A percentile compares a stretch with the other conserved stretches of the same genome.
Evolutionary conservation across 2,329 filamentous ascomycete species (phyloP).

Genomic region (Scedosporium dehoogii): DNA sequence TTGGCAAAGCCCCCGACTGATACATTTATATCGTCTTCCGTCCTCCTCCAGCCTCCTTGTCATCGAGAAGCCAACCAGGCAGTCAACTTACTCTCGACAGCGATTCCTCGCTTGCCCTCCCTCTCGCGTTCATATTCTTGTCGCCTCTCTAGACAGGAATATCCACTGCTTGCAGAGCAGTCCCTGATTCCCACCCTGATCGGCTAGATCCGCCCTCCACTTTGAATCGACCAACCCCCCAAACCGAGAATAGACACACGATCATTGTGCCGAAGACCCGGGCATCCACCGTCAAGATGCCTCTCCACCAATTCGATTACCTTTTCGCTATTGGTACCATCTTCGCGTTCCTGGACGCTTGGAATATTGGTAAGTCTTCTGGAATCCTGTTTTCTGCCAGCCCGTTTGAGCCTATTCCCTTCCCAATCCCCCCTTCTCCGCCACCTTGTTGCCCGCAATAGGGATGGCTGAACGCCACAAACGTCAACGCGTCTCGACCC

Average conservation of each 20-base stretch:
- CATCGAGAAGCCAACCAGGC: not conserved
- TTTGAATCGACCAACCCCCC: not conserved
- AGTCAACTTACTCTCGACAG: not conserved
- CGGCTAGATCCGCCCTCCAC: not conserved
- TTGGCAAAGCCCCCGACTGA: not conserved
- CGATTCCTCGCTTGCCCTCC: not conserved
- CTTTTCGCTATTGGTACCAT: constrained; percentile 54
- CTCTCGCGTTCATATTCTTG: not conserved
- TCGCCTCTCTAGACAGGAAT: not conserved
- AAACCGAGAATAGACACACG: not conserved
- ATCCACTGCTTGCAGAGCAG: not conserved
- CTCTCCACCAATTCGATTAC: constrained; percentile 48
- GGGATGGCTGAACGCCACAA: not conserved
- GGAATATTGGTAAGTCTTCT: constrained; percentile 46
- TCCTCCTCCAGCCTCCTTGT: not conserved
- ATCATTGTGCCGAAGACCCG: not conserved
- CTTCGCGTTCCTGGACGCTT: constrained; percentile 57
- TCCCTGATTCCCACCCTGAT: not conserved
- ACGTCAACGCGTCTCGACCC: not conserved
- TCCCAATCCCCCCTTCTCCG: not conserved
- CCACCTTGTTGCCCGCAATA: not conserved
- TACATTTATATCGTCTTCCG: constrained; percentile 1
- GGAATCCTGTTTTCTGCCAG: not conserved
- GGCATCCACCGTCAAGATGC: constrained; percentile 14
- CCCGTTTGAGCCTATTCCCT: not conserved